Base-by-base conservation (phyloP, 1,284 basidiomycete species). In the Leccinum holopus region DNA sequence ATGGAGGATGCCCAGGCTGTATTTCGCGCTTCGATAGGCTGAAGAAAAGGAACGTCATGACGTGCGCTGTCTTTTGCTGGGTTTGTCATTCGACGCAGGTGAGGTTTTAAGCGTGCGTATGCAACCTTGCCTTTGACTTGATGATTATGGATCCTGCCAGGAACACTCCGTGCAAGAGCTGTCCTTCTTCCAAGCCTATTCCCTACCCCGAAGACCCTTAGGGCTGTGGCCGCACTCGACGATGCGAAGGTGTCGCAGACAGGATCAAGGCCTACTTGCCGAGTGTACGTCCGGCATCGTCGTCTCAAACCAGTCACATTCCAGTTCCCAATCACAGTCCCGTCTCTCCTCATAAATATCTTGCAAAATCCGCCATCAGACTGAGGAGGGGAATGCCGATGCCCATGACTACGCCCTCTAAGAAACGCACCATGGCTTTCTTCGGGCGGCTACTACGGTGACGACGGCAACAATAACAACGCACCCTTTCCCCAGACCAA, bases 61-160 rank as follows among this genome's bases (percentile, higher is more conserved):
- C 39, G 39, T n/a, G 39, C 8, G 39, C 70, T 16, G 6, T 76
- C 3, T 76, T 76, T 63, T 67, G 63, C 53, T 74, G 74, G 75
- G 69, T 75, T 3, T 76, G 66, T n/a, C 70, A 75, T 11, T 37
- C 75, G 39, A 66, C 72, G 41, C 70, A 76, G 68, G 74, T 72
- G 11, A 41, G 61, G 2, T 1, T 57, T 1, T 28, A 41, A 41
- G 39, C 16, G 16, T 16, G 16, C 8, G 14, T 12, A 9, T 41
- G 16, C 9, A 2, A 55, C 33, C 3, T 9, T 41, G 39, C 41
- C n/a, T 44, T 44, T 44, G 35, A 35, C 35, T 35, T 35, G 35
- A 35, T 35, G 35, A 35, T n/a, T 10, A 18, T n/a, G 41, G n/a
- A 44, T 18, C 41, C n/a, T 44, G n/a, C 8, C 58, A 73, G 72